Percentiles rank a stretch among this genome's conserved stretches.
Evolutionary conservation across 2,329 filamentous ascomycete genomes (phyloP).

Genomic region (Exophiala viscosa): DNA sequence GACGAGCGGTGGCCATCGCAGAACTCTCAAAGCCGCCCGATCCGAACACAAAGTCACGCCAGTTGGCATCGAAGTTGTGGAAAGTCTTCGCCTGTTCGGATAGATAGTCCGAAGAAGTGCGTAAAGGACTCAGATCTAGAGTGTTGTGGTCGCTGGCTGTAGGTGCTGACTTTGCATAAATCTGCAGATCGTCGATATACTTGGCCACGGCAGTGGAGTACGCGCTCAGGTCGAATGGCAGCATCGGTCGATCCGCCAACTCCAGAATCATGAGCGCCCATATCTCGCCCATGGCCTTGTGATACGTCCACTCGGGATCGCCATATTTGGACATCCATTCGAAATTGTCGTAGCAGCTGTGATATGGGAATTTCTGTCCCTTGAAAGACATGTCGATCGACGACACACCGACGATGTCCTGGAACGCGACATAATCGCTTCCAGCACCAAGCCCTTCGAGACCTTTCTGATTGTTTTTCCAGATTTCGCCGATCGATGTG

Average conservation of each 20-base stretch:
- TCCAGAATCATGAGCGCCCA: slow-evolving; percentile 81
- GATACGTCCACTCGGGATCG: slow-evolving; percentile 80
- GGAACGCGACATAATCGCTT: slow-evolving; percentile 86
- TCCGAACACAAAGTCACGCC: slow-evolving; percentile 69
- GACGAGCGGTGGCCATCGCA: slow-evolving; percentile 62
- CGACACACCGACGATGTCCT: slow-evolving; percentile 83
- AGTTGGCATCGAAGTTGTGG: slow-evolving; percentile 69
- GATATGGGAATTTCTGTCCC: slow-evolving; percentile 64
- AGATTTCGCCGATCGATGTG: slow-evolving; percentile 67
- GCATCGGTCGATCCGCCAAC: slow-evolving; percentile 71
- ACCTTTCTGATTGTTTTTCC: slow-evolving; percentile 61
- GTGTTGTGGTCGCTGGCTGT: slow-evolving; percentile 26
- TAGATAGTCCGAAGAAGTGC: slow-evolving; percentile 61
- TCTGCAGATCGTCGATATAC: slow-evolving; percentile 65
- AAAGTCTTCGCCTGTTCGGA: slow-evolving; percentile 61
- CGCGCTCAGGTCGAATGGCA: slow-evolving; percentile 74
- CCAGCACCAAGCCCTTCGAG: slow-evolving; percentile 69
- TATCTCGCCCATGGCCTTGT: slow-evolving; percentile 73
- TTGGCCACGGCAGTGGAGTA: slow-evolving; percentile 65
- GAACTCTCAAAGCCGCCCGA: slow-evolving; percentile 73
- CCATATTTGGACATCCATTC: slow-evolving; percentile 77
- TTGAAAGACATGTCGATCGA: slow-evolving; percentile 80
- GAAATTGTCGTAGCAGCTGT: slow-evolving; percentile 86
- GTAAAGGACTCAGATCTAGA: slow-evolving; percentile 58
- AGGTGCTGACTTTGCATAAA: slow-evolving; percentile 57